Evolutionary conservation across 2,329 filamentous ascomycete genomes (phyloP).

Genomic region (Plectosphaerella plurivora): DNA sequence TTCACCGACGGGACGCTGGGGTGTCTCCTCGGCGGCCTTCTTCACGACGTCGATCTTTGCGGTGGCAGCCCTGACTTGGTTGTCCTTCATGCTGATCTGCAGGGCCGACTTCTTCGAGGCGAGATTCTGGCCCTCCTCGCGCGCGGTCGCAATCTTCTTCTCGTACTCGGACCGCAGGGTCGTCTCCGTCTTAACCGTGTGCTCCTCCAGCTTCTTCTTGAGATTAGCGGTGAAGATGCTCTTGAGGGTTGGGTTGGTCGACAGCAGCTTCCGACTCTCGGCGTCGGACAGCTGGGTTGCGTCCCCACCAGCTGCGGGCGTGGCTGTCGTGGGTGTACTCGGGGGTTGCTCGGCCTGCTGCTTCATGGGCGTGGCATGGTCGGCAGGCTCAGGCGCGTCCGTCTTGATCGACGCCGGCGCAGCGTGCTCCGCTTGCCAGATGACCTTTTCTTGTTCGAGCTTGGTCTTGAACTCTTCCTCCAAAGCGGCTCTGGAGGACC

Average conservation of each 20-base stretch:
- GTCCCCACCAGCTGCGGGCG: conserved; percentile 25
- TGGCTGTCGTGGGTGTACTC: conserved; percentile 28
- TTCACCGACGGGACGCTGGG: conserved; percentile 75
- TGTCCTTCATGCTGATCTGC: conserved; percentile 76
- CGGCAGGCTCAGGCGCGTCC: conserved; percentile 12
- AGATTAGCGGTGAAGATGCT: conserved; percentile 58
- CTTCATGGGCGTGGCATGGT: conserved; percentile 35
- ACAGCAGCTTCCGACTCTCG: conserved; percentile 52
- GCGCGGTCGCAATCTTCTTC: conserved; percentile 46
- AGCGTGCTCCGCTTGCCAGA: conserved; percentile 52
- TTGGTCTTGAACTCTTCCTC: conserved; percentile 52
- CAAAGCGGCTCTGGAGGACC: conserved; percentile 54
- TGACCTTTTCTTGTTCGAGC: conserved; percentile 59
- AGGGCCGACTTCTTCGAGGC: conserved; percentile 70
- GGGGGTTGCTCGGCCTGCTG: conserved; percentile 23
- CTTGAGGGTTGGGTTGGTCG: conserved; percentile 53
- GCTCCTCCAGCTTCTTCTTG: conserved; percentile 63
- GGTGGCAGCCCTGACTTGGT: conserved; percentile 55
- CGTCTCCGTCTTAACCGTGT: conserved; percentile 55
- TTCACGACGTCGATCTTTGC: conserved; percentile 77
- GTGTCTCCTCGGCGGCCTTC: conserved; percentile 79
- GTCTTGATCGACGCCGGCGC: conserved; percentile 16
- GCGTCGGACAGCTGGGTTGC: conserved; percentile 47
- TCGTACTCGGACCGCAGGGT: conserved; percentile 44
- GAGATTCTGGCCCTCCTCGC: conserved; percentile 64